Evolutionary conservation across 768 basidiomycete species (phyloP).

Genomic region (Macrolepiota dolichaula): DNA sequence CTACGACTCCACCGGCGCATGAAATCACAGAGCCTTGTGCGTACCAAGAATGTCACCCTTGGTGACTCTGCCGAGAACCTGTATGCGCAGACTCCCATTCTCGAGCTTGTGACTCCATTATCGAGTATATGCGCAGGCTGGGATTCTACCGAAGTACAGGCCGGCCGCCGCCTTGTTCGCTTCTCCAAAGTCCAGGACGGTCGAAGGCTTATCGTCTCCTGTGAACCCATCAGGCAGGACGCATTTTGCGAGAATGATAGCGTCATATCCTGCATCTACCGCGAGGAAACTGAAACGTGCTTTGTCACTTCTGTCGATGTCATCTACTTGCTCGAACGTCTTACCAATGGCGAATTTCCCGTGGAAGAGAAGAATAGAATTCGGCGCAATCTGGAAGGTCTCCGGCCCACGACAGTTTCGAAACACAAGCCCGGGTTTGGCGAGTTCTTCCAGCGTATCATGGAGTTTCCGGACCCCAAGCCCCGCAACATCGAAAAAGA

Average conservation of each 20-base stretch:
- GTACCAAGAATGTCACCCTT: slow-evolving; percentile 32
- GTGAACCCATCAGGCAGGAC: slow-evolving; percentile 68
- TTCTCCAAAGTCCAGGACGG: slow-evolving; percentile 81
- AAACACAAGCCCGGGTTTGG: slow-evolving; percentile 80
- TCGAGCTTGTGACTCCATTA: slow-evolving; percentile 59
- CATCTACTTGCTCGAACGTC: slow-evolving; percentile 84
- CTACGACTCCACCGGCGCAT: slow-evolving; percentile 39
- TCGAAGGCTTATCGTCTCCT: slow-evolving; percentile 71
- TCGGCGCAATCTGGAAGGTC: slow-evolving; percentile 89
- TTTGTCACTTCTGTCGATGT: slow-evolving; percentile 96
- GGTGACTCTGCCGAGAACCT: slow-evolving; percentile 36
- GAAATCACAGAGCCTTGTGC: slow-evolving; percentile 39
- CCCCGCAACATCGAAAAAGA: slow-evolving; percentile 98
- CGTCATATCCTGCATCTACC: slow-evolving; percentile 94
- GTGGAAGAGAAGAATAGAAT: slow-evolving; percentile 98
- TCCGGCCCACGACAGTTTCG: slow-evolving; percentile 85
- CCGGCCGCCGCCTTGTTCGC: slow-evolving; percentile 81
- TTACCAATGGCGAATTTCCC: slow-evolving; percentile 74
- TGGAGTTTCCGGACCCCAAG: slow-evolving; percentile 93
- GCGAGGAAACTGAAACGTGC: slow-evolving; percentile 70
- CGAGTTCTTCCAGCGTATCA: slow-evolving; percentile 92
- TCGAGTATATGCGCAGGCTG: slow-evolving; percentile 54
- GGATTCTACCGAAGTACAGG: slow-evolving; percentile 60
- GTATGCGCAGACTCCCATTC: slow-evolving; percentile 50
- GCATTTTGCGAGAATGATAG: slow-evolving; percentile 72